Conservation (phyloP, 2,329 filamentous ascomycete genomes). For the Orbilia ellipsospora region DNA sequence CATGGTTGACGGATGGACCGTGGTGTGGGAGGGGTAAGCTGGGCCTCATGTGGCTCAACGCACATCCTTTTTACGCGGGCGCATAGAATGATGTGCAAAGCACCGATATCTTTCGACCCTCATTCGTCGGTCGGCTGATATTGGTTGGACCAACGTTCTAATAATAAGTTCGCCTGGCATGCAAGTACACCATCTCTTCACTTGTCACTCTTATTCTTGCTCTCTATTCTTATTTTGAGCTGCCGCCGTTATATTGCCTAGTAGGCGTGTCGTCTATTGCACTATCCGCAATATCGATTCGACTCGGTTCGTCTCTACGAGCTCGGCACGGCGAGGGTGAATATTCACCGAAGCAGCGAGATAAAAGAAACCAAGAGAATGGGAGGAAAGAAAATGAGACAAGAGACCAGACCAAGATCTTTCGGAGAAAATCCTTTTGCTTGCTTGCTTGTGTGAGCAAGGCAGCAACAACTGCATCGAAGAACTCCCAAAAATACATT, state of each 20-base stretch:
- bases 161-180: slow-evolving; percentile 26
- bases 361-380: not conserved
- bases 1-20: not conserved
- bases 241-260: not conserved
- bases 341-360: not conserved
- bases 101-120: slow-evolving; percentile 23
- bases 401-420: not conserved
- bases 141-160: slow-evolving; percentile 53
- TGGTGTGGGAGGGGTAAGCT: slow-evolving; percentile 41
- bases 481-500: slow-evolving; percentile 50
- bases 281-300: slow-evolving; percentile 11
- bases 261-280: slow-evolving; percentile 2
- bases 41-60: slow-evolving; percentile 42
- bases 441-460: slow-evolving; percentile 27
- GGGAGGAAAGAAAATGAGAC: not conserved
- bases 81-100: slow-evolving; percentile 26
- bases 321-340: not conserved
- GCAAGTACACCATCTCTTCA: slow-evolving; percentile 8
- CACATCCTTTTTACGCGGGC: slow-evolving; percentile 42
- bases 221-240: slow-evolving; percentile 10
- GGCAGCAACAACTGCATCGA: slow-evolving; percentile 40
- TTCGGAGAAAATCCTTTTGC: not conserved
- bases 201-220: slow-evolving; percentile 10
- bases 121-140: slow-evolving; percentile 53
- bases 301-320: not conserved